Percentiles rank a stretch among this genome's conserved stretches.
These are phyloP conservation scores for Davidsoniella virescens DNA, from an alignment of 2,329 filamentous ascomycete genomes.

Conservation along the genomic window DNA sequence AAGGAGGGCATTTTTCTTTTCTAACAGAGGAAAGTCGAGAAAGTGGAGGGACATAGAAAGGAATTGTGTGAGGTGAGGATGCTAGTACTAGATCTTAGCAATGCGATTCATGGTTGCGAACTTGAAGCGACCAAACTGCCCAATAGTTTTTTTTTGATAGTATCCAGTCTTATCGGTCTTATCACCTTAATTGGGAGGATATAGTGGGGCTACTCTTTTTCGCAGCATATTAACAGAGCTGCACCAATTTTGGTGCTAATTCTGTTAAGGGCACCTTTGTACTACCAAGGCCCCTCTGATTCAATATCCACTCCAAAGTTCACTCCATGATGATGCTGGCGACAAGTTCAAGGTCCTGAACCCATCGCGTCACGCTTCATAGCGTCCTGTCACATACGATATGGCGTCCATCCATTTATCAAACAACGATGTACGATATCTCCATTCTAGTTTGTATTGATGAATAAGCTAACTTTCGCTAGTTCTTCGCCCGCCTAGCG, in stretches of 20 bases:
- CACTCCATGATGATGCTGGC: background rate
- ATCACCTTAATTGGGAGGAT: constrained; percentile 5
- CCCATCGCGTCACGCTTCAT: too few species aligned
- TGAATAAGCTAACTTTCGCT: background rate
- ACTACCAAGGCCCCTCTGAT: background rate
- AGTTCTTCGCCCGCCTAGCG: constrained; percentile 9
- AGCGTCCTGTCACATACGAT: background rate
- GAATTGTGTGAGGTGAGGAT: background rate
- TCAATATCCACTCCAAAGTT: constrained; percentile 1
- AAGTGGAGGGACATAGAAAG: background rate
- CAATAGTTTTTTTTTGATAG: constrained; percentile 10
- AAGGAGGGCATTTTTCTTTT: constrained; percentile 1
- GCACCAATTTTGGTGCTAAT: too few species aligned
- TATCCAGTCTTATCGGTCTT: constrained; percentile 7
- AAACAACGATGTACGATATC: constrained; percentile 41
- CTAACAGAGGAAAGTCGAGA: background rate
- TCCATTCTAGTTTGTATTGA: background rate
- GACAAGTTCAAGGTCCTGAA: too few species aligned
- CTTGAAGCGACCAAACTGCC: background rate
- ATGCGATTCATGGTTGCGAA: background rate
- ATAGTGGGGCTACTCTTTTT: constrained; percentile 3
- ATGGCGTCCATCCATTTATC: constrained; percentile 28
- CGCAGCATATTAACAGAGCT: too few species aligned
- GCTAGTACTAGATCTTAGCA: too few species aligned
- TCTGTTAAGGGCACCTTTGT: too few species aligned